Base-by-base conservation (phyloP, 352 stramenopile genomes). In the Globisporangium recalcitrans region DNA sequence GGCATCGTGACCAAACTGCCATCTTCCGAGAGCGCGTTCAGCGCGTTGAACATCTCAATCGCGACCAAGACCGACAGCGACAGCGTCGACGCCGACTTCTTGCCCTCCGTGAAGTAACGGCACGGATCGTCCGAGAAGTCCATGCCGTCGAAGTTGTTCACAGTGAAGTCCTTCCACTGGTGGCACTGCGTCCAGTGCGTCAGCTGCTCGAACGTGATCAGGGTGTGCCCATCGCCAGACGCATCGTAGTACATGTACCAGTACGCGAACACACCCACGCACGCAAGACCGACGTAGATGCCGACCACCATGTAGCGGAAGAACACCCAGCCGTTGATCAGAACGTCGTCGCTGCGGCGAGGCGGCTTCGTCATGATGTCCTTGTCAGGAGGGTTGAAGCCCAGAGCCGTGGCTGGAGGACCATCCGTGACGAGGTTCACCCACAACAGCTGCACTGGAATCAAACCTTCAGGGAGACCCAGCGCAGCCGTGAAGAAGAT, bases 401-500 rank as follows among this genome's bases (percentile, higher is more conserved):
- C 97, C 5, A 99, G 86, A 16, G 97, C 96, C 19, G 97, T 99
- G 1, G 97, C 98, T 16, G 97, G 97, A 29, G 96, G 97, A 29
- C 97, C 97, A 74, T 99, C 98, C 11, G 97, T 99, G 36, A 99
- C 97, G 19, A 99, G 80, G 78, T 99, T 99, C n/a, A 99, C 96
- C 97, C 97, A 99, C 13, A 99, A 76, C 13, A 99, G 80, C 74
- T 99, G 97, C 63, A 99, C 97, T 1, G 98, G 95, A 57, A 97
- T 99, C 22, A 99, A 78, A 24, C 94, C 94, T 71, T 99, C 97
- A 0, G 97, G 97, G 31, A 99, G 83, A 42, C 97, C 97, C 31
- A 98, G 76, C 11, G 97, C 78, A 5, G 96, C 95, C 21, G 96
- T 97, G 69, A 99, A 97, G 71, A 99, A 98, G 64, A 99, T 99